A percentile compares a stretch with the other conserved stretches of the same genome.
Evolutionary conservation across 495 filamentous ascomycete species (phyloP).

Genomic region (Neurospora hispaniola): DNA sequence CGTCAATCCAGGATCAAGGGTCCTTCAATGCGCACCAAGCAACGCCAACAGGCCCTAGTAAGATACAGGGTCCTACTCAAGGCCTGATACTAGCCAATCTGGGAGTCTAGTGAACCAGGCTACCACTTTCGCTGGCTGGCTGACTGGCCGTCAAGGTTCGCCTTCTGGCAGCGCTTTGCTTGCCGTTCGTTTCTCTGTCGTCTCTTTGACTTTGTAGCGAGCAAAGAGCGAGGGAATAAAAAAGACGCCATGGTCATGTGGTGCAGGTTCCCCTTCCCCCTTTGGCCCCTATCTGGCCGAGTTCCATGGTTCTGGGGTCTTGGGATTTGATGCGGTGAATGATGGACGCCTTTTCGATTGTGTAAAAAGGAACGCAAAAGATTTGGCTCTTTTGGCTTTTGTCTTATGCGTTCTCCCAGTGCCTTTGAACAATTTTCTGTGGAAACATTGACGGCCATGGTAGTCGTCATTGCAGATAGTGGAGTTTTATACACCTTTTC

Average conservation of each 20-base stretch:
- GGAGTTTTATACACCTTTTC: not conserved
- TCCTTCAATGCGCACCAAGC: not conserved
- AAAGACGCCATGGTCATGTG: not conserved
- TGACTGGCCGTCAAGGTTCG: not conserved
- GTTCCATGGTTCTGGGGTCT: not conserved
- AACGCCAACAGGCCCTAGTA: not conserved
- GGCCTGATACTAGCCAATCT: not conserved
- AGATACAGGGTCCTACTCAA: not conserved
- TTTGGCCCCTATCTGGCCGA: not conserved
- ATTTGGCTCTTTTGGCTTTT: not conserved
- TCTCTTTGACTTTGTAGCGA: not conserved
- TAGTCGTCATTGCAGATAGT: not conserved
- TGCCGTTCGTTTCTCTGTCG: not conserved
- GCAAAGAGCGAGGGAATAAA: not conserved
- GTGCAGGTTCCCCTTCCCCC: not conserved
- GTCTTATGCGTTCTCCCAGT: not conserved
- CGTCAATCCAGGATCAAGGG: not conserved
- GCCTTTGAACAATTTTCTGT: not conserved
- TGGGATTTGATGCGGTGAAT: not conserved
- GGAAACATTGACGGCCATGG: not conserved
- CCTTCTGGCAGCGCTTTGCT: not conserved
- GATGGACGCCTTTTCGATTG: not conserved
- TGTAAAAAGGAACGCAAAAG: not conserved
- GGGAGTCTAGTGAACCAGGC: not conserved
- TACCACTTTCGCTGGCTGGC: not conserved